These are phyloP conservation scores for Daldinia caldariorum DNA, from an alignment of 495 filamentous ascomycete genomes.

Conservation along the genomic window DNA sequence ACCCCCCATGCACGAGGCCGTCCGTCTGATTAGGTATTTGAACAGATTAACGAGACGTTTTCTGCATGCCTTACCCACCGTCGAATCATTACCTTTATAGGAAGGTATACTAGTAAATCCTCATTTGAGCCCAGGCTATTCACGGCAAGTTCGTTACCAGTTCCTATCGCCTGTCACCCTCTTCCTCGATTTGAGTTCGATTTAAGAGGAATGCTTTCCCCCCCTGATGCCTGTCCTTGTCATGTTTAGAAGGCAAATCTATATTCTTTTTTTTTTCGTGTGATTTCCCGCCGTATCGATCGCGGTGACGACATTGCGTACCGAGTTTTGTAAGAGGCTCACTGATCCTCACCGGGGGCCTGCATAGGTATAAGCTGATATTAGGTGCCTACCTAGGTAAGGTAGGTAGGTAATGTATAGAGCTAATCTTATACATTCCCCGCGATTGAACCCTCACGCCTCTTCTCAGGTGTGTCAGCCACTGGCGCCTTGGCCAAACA, in stretches of 20 bases:
- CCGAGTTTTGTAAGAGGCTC: constrained; percentile 7
- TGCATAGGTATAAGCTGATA: not conserved
- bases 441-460: not conserved
- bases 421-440: constrained; percentile 22
- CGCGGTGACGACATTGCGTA: constrained; percentile 40
- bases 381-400: too few relatives aligned
- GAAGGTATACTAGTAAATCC: constrained; percentile 43
- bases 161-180: constrained; percentile 14
- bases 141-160: constrained; percentile 30
- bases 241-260: not conserved
- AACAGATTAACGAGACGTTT: constrained; percentile 19
- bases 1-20: constrained; percentile 20
- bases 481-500: constrained; percentile 21
- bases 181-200: not conserved
- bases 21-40: constrained; percentile 19
- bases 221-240: not conserved
- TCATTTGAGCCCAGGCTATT: constrained; percentile 37
- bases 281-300: constrained; percentile 19
- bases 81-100: constrained; percentile 40
- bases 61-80: constrained; percentile 23
- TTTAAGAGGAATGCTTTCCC: constrained; percentile 7
- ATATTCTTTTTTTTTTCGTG: constrained; percentile 5
- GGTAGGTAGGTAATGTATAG: too few relatives aligned
- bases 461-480: constrained; percentile 27
- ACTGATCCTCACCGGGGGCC: constrained; percentile 23